phyloP scores from a whole-genome alignment of 495 filamentous ascomycete species.

The Filosporella fistucella region DNA sequence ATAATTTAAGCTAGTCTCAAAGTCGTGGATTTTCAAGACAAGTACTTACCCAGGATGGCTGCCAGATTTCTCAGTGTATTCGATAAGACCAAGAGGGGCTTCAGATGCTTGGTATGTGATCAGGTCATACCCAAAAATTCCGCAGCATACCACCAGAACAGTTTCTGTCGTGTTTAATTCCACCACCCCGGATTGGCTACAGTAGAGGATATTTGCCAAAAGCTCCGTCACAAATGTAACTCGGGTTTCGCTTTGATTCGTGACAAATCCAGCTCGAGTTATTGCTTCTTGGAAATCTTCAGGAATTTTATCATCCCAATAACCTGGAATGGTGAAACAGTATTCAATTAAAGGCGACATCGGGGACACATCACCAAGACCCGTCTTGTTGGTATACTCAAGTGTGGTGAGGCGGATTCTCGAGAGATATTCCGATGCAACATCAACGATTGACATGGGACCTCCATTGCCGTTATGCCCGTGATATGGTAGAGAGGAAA shows the following conservation, averaged over 20 bases:
- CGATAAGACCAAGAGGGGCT: conserved; percentile 67
- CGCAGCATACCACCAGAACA: conserved; percentile 71
- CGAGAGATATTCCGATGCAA: conserved; percentile 73
- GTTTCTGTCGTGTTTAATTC: conserved; percentile 73
- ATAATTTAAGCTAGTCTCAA: no score
- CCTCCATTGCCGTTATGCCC: no score
- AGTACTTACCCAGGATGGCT: no score
- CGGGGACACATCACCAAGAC: conserved; percentile 72
- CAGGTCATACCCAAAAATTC: conserved; percentile 71
- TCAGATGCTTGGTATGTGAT: conserved; percentile 76
- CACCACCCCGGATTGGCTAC: conserved; percentile 66
- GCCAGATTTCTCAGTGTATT: conserved; percentile 73
- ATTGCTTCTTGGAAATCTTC: conserved; percentile 67
- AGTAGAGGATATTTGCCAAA: conserved; percentile 69
- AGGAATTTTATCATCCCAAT: conserved; percentile 75
- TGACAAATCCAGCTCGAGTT: conserved; percentile 70
- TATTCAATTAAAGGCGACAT: conserved; percentile 73
- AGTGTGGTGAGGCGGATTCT: conserved; percentile 72
- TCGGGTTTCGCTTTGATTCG: conserved; percentile 72
- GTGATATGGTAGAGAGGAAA: no score
- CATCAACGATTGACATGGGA: conserved; percentile 76
- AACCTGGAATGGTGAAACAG: conserved; percentile 69
- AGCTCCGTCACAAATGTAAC: conserved; percentile 69
- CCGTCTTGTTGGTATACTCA: conserved; percentile 69
- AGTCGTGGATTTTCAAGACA: no score